These are phyloP conservation scores for Cytospora schulzeri DNA, from an alignment of 2,329 filamentous ascomycete species.

Conservation along the genomic window DNA sequence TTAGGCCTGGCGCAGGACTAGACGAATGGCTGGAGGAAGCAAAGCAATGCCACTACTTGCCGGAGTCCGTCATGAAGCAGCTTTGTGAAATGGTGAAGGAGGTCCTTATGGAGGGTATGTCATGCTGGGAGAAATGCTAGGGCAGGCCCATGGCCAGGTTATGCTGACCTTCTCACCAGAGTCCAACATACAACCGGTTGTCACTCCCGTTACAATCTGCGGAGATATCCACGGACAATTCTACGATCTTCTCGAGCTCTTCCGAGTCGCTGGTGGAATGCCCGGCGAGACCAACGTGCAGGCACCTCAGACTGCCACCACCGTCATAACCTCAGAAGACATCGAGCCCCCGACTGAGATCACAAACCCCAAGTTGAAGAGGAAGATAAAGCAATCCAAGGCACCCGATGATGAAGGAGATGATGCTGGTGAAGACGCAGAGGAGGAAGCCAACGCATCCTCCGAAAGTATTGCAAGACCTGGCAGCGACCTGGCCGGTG, in stretches of 20 bases:
- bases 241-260: constrained; percentile 95
- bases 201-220: constrained; percentile 93
- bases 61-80: constrained; percentile 96
- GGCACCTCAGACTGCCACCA: constrained; percentile 67
- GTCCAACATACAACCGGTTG: constrained; percentile 98
- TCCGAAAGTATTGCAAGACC: constrained; percentile 50
- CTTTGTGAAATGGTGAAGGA: constrained; percentile 99
- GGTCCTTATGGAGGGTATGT: constrained; percentile 91
- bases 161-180: constrained; percentile 54
- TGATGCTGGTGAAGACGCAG: constrained; percentile 44
- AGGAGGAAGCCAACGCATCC: constrained; percentile 50
- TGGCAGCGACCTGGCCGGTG: constrained; percentile 37
- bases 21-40: constrained; percentile 97
- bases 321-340: constrained; percentile 84
- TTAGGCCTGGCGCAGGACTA: constrained; percentile 80
- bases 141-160: neutral
- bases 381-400: constrained; percentile 74
- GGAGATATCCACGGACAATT: constrained; percentile 99
- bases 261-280: constrained; percentile 95
- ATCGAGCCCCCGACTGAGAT: constrained; percentile 90
- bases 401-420: constrained; percentile 38
- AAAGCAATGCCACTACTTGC: constrained; percentile 95
- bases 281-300: constrained; percentile 77
- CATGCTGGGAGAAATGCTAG: neutral
- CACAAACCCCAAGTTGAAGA: constrained; percentile 81